Base-by-base conservation (phyloP, 2,329 filamentous ascomycete species). In the Xylariaceae sp. region DNA sequence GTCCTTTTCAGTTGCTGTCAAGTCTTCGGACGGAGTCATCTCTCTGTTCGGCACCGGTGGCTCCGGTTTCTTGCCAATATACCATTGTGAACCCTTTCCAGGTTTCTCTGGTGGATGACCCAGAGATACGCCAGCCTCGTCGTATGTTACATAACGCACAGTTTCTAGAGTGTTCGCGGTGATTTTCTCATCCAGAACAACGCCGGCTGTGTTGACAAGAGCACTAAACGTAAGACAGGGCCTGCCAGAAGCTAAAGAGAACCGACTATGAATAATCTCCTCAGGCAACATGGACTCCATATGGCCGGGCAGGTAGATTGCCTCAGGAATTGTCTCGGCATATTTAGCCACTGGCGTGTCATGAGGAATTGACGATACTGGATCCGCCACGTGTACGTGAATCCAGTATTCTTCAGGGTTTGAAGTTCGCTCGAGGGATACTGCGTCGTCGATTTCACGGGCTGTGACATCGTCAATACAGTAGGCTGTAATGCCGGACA, bases 351-450 rank as follows among this genome's bases (percentile, higher is more conserved):
- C 72, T 7, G 78, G 74, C 44, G 85, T 83, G 18, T 83, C 76
- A 15, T 83, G 82, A 17, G 75, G 67, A 63, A 94, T 84, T 60
- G 83, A 82, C 4, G 90, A 89, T 2, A 88, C 87, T 7, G 89
- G 89, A 68, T 94, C 90, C 11, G 90, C 90, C 48, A 89, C 82
- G 71, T 94, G 90, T 37, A 91, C 74, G 68, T 92, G 89, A 35
- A 93, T 77, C 90, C 90, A 94, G 67, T 83, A 84, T 64, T 88
- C 79, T 54, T 78, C 70, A 17, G 78, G 62, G 15, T 72, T 75
- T 3, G 77, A 73, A 1, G 86, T 81, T 51, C 73, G 71, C 68
- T 91, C 86, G 6, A 94, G 69, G 0, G 89, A 93, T 7, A 95
- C 74, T 1, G 87, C 90, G 69, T 95, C 90, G 65, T 95, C 90